Evolutionary conservation across 2,329 filamentous ascomycete species (phyloP), one percentile per base, ranked within the genome.

Genomic region (Penicillium sp.): DNA sequence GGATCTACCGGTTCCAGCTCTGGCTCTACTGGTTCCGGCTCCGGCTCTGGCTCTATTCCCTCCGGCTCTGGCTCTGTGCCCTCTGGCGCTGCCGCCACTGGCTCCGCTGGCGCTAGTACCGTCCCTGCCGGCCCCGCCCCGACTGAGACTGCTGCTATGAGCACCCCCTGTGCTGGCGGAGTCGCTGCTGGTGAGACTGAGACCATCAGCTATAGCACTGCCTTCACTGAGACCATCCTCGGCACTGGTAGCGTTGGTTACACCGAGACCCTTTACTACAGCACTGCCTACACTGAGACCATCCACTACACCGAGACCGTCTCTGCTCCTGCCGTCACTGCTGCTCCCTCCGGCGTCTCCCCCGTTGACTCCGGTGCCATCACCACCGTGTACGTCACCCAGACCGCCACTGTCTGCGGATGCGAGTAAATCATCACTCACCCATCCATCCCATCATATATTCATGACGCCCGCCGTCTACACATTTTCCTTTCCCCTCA

Each of bases 361-460:
- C 29, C 51, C 27, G 55, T 52, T 33, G 33, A 47, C 27, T 19
- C 35, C n/a, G 35, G 41, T 22, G 33, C 49, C 39, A 46, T 53
- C 24, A 57, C 59, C 39, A 67, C 64, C 31, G 47, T 68, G 56
- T 70, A 65, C 49, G 57, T 68, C 46, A 67, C 64, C 43, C 62
- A 67, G 44, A 39, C 35, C 48, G 65, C 70, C 55, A 39, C 35
- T 48, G 66, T 71, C 55, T 67, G 60, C 51, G 54, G 35, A 39
- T 67, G 64, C 62, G 56, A 64, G 47, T 65, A 68, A 62, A 59
- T 24, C 14, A 24, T 53, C 29, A 11, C 27, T 33, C 31, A 16
- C 19, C n/a, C 7, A 39, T 51, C 13, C 39, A 46, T 50, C 14
- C 11, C 19, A 29, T 19, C 19, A 48, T 13, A 21, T 21, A 22